Conservation (phyloP, 164 flowering plant species). For the Piper betle region DNA sequence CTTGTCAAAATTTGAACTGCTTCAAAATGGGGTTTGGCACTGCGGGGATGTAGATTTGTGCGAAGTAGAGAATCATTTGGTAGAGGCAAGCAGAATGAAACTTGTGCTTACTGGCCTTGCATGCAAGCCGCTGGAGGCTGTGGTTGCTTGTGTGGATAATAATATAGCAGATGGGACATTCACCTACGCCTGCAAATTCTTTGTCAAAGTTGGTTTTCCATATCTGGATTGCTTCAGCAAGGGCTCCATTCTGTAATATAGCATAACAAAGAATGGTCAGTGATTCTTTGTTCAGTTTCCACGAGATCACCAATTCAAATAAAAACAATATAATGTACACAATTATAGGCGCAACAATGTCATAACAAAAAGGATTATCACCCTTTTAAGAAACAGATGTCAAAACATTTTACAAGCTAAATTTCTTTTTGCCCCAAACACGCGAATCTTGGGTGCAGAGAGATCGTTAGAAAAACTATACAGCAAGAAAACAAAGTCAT, state of each 20-base stretch:
- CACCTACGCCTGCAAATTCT: constrained; percentile 93
- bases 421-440: no score
- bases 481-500: background rate
- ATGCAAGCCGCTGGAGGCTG: constrained; percentile 82
- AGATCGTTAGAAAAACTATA: no score
- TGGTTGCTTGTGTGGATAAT: constrained; percentile 78
- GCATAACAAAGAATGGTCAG: no score
- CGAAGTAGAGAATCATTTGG: constrained; percentile 95
- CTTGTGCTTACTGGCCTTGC: constrained; percentile 98
- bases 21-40: constrained; percentile 90
- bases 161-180: constrained; percentile 98
- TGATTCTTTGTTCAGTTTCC: background rate
- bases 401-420: no score
- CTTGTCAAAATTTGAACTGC: background rate
- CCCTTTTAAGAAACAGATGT: no score
- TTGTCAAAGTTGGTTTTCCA: constrained; percentile 93
- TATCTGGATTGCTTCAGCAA: constrained; percentile 76
- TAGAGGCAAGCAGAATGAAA: constrained; percentile 89
- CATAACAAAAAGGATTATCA: no score
- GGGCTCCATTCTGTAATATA: constrained; percentile 70
- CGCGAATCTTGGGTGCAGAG: no score
- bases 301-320: background rate
- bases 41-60: constrained; percentile 90
- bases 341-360: no score
- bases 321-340: background rate